Conservation (phyloP, 2,329 filamentous ascomycete genomes). For the Colletotrichum tropicicola region DNA sequence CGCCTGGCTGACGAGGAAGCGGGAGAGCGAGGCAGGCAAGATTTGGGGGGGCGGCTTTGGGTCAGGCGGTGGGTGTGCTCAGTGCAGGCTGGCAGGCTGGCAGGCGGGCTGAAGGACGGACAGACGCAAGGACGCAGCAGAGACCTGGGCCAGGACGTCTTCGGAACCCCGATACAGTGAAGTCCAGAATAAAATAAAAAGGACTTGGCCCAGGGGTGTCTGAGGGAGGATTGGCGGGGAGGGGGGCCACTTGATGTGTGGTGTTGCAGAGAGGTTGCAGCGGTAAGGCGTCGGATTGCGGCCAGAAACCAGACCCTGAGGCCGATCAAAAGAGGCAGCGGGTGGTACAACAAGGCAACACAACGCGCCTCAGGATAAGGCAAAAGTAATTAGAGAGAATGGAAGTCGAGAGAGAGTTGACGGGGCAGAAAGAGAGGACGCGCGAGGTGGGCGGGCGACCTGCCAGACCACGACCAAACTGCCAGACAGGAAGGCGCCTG, state of each 20-base stretch:
- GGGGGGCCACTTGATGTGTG: too few species aligned
- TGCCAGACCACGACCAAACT: background rate
- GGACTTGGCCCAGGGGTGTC: background rate
- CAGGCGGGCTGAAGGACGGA: too few species aligned
- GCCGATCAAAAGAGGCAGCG: background rate
- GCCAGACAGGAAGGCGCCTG: constrained; percentile 2
- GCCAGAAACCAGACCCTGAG: constrained; percentile 10
- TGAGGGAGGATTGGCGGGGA: constrained; percentile 1
- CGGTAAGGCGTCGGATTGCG: constrained; percentile 15
- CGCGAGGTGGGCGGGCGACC: constrained; percentile 25
- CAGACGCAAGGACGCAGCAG: background rate
- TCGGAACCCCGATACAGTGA: background rate
- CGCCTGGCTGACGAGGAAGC: constrained; percentile 13
- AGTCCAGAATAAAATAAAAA: background rate
- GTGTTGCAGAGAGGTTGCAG: constrained; percentile 3
- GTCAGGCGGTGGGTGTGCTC: background rate
- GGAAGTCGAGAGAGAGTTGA: background rate
- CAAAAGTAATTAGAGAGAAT: background rate
- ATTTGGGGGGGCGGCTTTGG: background rate
- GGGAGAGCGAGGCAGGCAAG: constrained; percentile 10
- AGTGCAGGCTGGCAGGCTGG: background rate
- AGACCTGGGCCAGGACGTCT: background rate
- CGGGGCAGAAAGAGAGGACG: constrained; percentile 2
- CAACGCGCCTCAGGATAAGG: background rate
- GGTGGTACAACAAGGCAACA: background rate